A percentile compares a stretch with the other conserved stretches of the same genome.
Evolutionary conservation across 495 filamentous ascomycete species (phyloP).

Genomic region (Annulohypoxylon stygium): DNA sequence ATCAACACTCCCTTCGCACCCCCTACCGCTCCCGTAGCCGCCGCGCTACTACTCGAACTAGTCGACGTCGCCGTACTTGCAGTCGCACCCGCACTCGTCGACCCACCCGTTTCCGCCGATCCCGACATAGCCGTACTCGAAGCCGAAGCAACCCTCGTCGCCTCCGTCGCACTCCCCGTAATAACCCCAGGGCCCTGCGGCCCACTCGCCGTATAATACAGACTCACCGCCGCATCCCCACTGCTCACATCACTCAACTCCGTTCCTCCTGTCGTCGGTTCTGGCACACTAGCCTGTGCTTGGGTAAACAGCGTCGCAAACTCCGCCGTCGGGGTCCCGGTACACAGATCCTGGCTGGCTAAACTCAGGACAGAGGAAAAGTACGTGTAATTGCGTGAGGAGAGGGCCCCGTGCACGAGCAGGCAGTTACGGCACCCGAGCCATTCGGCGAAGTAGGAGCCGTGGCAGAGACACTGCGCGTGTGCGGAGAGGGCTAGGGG

Average conservation of each 20-base stretch:
- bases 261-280: conserved; percentile 38
- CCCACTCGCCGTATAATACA: conserved; percentile 54
- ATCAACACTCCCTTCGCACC: conserved; percentile 18
- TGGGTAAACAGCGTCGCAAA: background rate
- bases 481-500: conserved; percentile 52
- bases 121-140: background rate
- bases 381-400: conserved; percentile 44
- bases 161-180: conserved; percentile 54
- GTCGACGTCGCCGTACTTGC: conserved; percentile 8
- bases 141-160: conserved; percentile 32
- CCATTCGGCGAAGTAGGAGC: conserved; percentile 57
- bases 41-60: conserved; percentile 23
- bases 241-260: conserved; percentile 47
- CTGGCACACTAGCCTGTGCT: background rate
- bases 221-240: conserved; percentile 52
- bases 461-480: conserved; percentile 58
- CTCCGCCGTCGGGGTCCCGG: background rate
- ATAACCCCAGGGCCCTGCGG: conserved; percentile 53
- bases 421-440: conserved; percentile 54
- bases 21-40: conserved; percentile 12
- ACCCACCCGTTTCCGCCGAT: conserved; percentile 2
- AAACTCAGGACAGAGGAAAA: conserved; percentile 48
- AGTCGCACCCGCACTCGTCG: conserved; percentile 3
- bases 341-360: conserved; percentile 11
- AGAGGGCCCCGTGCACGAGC: conserved; percentile 6